Conservation (phyloP, 306 rosid species). For the Alnus glutinosa region DNA sequence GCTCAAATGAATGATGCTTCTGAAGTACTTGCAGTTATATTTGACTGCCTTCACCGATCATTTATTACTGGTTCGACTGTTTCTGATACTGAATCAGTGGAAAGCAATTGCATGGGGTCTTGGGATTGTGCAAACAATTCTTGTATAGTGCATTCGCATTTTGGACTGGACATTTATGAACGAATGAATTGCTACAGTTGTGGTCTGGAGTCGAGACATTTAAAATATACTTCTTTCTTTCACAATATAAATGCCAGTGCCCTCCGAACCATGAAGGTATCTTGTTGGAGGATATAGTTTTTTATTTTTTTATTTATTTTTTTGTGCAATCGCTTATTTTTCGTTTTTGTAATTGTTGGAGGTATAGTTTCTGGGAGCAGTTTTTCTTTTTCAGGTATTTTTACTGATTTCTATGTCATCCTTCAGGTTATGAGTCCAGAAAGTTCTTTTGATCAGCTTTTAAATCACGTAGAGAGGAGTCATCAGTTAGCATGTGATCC, state of each 20-base stretch:
- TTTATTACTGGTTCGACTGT: conserved; percentile 57
- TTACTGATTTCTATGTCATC: conserved; percentile 30
- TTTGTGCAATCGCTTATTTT: conserved; percentile 8
- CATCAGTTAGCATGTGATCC: conserved; percentile 89
- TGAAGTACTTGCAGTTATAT: conserved; percentile 86
- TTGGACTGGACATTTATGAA: conserved; percentile 89
- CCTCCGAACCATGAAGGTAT: conserved; percentile 89
- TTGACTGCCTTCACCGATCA: conserved; percentile 88
- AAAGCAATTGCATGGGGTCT: conserved; percentile 39
- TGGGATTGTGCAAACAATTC: conserved; percentile 79
- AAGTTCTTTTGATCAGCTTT: conserved; percentile 76
- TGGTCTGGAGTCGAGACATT: conserved; percentile 76
- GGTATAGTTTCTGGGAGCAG: conserved; percentile 8
- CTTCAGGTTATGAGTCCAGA: conserved; percentile 63
- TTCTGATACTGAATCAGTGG: conserved; percentile 36
- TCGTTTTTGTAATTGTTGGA: conserved; percentile 13
- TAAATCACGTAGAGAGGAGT: conserved; percentile 84
- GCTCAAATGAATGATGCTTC: conserved; percentile 99
- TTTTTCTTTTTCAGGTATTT: conserved; percentile 26
- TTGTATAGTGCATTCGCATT: conserved; percentile 89
- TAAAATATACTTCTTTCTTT: conserved; percentile 92
- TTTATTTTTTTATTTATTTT: neutral
- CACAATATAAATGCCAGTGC: conserved; percentile 96
- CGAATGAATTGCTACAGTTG: conserved; percentile 87
- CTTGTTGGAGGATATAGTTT: conserved; percentile 7